Evolutionary conservation across 192 early-diverging fungal genomes (phyloP), one percentile per base, ranked within the genome.

Genomic region (Mortierella alpina): DNA sequence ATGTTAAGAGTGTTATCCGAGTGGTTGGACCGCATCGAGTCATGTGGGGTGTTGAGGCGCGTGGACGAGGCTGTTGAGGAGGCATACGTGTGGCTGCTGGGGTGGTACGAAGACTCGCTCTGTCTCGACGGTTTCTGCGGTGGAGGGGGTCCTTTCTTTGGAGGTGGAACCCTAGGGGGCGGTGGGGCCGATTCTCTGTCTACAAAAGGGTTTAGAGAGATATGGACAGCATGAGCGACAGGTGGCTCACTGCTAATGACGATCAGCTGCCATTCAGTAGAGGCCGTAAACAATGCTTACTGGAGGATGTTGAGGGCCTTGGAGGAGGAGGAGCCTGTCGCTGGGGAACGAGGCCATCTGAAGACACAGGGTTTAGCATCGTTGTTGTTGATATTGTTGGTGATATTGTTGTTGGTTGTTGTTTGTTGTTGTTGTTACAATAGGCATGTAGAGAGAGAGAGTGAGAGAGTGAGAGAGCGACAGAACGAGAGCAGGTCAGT

Each of bases 281-380:
- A 50, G 22, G 42, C 18, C 8, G 42, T 5, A 15, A 45, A 42
- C 23, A 58, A 5, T 20, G 15, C 73, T 61, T 68, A 75, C 73
- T 66, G 14, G 64, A 75, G 0, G 69, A 71, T 14, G 60, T 69
- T 9, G 77, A 80, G 20, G 66, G 70, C 60, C 76, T 74, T 31
- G 83, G 83, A 22, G 83, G 83, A 3, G 83, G 83, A 49, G 83
- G 83, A 4, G 83, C 83, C 63, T 77, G 76, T 42, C 83, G 83
- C 69, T 79, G 70, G 59, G 83, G 83, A 22, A 84, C 75, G 20
- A 78, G 75, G 45, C 71, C 72, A 23, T 78, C 75, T 56, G 69
- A 45, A n/a, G 42, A 63, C 46, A 63, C 44, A 39, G 22, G 14
- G 23, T 63, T 45, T 8, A 40, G 47, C 47, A 60, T 39, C 50